Evolutionary conservation across 2,329 filamentous ascomycete genomes (phyloP).

Genomic region (Furcasterigmium sp.): DNA sequence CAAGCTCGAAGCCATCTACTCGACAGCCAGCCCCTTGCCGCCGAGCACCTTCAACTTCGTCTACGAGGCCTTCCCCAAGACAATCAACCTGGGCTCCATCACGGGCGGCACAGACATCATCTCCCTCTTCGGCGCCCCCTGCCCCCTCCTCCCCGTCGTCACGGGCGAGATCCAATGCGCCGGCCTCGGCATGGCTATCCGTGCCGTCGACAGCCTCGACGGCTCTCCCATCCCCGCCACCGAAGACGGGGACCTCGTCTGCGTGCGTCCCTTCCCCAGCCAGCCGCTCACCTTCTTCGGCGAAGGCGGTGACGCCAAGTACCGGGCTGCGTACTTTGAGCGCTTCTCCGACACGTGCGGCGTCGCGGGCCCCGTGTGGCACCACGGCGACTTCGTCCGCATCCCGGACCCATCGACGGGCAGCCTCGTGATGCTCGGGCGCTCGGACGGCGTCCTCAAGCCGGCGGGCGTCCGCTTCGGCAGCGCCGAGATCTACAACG

Average conservation of each 20-base stretch:
- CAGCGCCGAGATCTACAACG: conserved; percentile 91
- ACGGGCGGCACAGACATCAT: conserved; percentile 97
- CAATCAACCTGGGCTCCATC: conserved; percentile 86
- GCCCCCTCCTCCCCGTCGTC: conserved; percentile 67
- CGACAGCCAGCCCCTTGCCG: conserved; percentile 85
- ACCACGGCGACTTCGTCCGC: conserved; percentile 87
- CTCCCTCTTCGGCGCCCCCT: conserved; percentile 85
- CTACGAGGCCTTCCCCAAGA: conserved; percentile 72
- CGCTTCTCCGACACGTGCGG: conserved; percentile 54
- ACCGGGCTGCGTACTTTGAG: conserved; percentile 82
- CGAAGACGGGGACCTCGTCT: conserved; percentile 83
- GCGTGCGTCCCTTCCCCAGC: conserved; percentile 79
- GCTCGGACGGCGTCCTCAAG: conserved; percentile 90
- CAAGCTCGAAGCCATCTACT: conserved; percentile 79
- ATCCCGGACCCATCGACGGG: conserved; percentile 62
- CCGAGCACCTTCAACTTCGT: conserved; percentile 91
- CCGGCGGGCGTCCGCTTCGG: conserved; percentile 89
- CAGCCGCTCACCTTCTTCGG: conserved; percentile 91
- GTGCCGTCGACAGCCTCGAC: conserved; percentile 51
- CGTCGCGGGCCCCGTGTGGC: conserved; percentile 59
- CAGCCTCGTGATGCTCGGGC: conserved; percentile 83
- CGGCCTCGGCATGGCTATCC: conserved; percentile 74
- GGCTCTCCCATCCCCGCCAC: conserved; percentile 52
- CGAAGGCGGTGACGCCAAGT: conserved; percentile 64
- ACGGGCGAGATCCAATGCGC: conserved; percentile 73